These are phyloP conservation scores for Spergularia marina DNA, from an alignment of 148 eudicot species.

Conservation along the genomic window DNA sequence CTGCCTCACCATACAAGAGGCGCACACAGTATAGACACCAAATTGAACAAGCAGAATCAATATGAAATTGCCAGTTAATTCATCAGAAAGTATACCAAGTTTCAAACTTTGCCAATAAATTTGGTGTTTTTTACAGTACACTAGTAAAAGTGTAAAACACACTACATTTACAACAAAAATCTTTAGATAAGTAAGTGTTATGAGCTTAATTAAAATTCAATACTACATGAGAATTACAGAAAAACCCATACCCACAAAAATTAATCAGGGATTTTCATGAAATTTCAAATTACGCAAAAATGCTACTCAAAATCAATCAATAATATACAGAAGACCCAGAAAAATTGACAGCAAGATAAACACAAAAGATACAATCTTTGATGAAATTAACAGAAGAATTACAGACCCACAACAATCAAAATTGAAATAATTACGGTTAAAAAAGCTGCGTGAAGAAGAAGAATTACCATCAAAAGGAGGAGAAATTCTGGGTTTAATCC, in stretches of 20 bases:
- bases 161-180: not conserved
- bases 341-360: not conserved
- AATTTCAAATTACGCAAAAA: not conserved
- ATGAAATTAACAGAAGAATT: not conserved
- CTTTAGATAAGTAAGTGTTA: not conserved
- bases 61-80: not conserved
- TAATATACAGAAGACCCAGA: not conserved
- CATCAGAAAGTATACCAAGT: not conserved
- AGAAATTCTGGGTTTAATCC: conserved; percentile 12
- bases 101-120: not conserved
- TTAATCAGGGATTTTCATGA: not conserved
- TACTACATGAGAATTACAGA: not conserved
- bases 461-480: conserved; percentile 10
- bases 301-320: not conserved
- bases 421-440: not conserved
- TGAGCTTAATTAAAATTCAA: not conserved
- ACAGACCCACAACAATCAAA: not conserved
- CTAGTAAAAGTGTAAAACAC: not conserved
- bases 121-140: no score
- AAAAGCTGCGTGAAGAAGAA: not conserved
- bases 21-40: not conserved
- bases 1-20: no score
- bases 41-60: not conserved
- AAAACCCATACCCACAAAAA: not conserved
- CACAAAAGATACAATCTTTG: not conserved